Evolutionary conservation across 2,329 filamentous ascomycete genomes (phyloP), one percentile per base, ranked within the genome.

Genomic region (Aaosphaeria arxii): DNA sequence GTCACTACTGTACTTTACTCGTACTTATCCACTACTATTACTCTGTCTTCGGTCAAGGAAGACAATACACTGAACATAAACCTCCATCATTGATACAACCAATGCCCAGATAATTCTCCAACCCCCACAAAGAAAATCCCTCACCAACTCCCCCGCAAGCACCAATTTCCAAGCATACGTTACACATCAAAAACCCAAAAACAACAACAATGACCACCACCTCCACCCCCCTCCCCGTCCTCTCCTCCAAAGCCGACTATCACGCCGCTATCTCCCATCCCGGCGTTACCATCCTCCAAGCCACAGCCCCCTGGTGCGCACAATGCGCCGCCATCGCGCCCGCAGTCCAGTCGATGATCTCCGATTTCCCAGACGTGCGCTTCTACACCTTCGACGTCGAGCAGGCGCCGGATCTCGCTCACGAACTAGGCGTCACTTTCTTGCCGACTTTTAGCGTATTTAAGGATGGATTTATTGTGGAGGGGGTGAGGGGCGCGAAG

Each of bases 361-460:
- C 32, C 0, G 61, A 62, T 33, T 66, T 58, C 35, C 55, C 57
- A 4, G 53, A 56, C 7, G 59, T 62, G 2, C 57, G 53, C 24
- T 66, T 66, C 30, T 66, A 60, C 41, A 58, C 56, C 5, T 64
- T 64, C 44, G 62, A 66, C 31, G 61, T 66, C 11, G 63, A 64
- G 28, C 55, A 64, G 44, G 59, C 55, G 35, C 58, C 62, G 41
- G 62, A 66, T 45, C 56, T 64, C 29, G 63, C 62, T 47, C 63
- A 64, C 24, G 63, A 66, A 44, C 35, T 64, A 28, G 63, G 63
- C 2, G 62, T 66, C 0, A 47, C 51, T 32, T 50, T 55, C 40
- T 61, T 63, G 59, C 61, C 61, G 24, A 61, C 51, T 5, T 64
- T 66, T 42, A 61, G 56, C 35, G 51, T 63, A 6, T 63, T 65